These are phyloP conservation scores for Fonsecaea nubica DNA, from an alignment of 2,329 filamentous ascomycete genomes.

Conservation along the genomic window DNA sequence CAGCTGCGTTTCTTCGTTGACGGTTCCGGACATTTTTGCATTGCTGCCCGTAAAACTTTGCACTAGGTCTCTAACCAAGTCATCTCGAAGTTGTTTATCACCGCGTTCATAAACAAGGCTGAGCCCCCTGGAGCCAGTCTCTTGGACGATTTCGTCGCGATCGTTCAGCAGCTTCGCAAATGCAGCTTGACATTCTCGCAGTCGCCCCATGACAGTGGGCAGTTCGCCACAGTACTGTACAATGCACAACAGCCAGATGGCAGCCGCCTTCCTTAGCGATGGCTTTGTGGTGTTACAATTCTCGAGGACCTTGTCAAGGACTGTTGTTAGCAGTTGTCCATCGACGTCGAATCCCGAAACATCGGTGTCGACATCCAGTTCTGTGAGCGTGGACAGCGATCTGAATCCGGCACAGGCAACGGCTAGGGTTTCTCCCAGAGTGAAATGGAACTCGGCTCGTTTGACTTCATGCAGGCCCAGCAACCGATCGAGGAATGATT, in stretches of 20 bases:
- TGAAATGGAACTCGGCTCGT: conserved; percentile 86
- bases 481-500: conserved; percentile 68
- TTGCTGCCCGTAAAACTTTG: conserved; percentile 83
- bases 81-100: conserved; percentile 77
- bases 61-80: conserved; percentile 85
- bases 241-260: conserved; percentile 92
- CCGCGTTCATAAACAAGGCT: conserved; percentile 95
- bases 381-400: conserved; percentile 76
- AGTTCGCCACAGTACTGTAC: conserved; percentile 88
- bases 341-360: conserved; percentile 48
- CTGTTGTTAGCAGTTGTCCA: conserved; percentile 54
- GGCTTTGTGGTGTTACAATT: conserved; percentile 88
- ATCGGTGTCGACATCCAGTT: conserved; percentile 73
- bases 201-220: conserved; percentile 68
- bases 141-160: conserved; percentile 91
- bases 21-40: conserved; percentile 73
- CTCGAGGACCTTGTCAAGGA: conserved; percentile 74
- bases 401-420: conserved; percentile 81
- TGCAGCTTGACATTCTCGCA: conserved; percentile 80
- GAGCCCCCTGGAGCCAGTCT: conserved; percentile 88
- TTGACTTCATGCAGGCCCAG: conserved; percentile 83
- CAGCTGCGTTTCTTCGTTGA: conserved; percentile 87
- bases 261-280: conserved; percentile 85
- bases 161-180: conserved; percentile 89
- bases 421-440: conserved; percentile 85